Percentiles rank a stretch among this genome's conserved stretches.
Evolutionary conservation across 2,329 filamentous ascomycete species (phyloP).

Genomic region (Botrytis fabae): DNA sequence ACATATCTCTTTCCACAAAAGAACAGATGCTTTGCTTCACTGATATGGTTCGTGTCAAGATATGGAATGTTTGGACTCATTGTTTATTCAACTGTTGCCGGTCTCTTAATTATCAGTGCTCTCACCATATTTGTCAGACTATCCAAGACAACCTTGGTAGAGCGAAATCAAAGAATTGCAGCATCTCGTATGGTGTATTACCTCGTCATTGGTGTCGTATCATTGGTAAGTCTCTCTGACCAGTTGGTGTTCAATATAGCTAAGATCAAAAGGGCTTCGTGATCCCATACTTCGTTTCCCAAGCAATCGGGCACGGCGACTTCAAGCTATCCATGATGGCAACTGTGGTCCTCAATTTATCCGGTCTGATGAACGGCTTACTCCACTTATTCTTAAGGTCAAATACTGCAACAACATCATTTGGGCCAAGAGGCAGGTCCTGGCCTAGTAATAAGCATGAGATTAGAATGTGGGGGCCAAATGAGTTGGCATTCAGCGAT

Average conservation of each 20-base stretch:
- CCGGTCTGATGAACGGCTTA: slow-evolving; percentile 63
- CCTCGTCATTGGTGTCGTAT: slow-evolving; percentile 53
- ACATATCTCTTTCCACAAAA: slow-evolving; percentile 56
- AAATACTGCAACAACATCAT: slow-evolving; percentile 58
- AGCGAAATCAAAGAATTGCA: slow-evolving; percentile 59
- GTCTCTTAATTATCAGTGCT: slow-evolving; percentile 52
- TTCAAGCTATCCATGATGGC: slow-evolving; percentile 61
- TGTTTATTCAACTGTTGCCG: slow-evolving; percentile 53
- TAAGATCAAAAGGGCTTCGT: slow-evolving; percentile 52
- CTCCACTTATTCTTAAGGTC: slow-evolving; percentile 68
- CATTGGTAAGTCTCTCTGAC: slow-evolving; percentile 52
- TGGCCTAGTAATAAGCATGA: slow-evolving; percentile 51
- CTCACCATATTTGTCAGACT: slow-evolving; percentile 58
- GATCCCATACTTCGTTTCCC: slow-evolving; percentile 63
- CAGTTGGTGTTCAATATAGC: slow-evolving; percentile 20
- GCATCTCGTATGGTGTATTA: slow-evolving; percentile 73
- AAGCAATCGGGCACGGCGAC: slow-evolving; percentile 50
- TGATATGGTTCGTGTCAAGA: slow-evolving; percentile 65
- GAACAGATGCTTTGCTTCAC: slow-evolving; percentile 64
- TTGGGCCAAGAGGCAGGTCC: slow-evolving; percentile 48
- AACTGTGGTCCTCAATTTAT: slow-evolving; percentile 64
- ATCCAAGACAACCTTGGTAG: slow-evolving; percentile 54
- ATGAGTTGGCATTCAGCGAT: slow-evolving; percentile 38
- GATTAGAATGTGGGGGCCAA: slow-evolving; percentile 50
- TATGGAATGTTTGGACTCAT: slow-evolving; percentile 60